A percentile compares a stretch with the other conserved stretches of the same genome.
Conservation (phyloP, 2,329 filamentous ascomycete genomes). For the Fusarium denticulatum region DNA sequence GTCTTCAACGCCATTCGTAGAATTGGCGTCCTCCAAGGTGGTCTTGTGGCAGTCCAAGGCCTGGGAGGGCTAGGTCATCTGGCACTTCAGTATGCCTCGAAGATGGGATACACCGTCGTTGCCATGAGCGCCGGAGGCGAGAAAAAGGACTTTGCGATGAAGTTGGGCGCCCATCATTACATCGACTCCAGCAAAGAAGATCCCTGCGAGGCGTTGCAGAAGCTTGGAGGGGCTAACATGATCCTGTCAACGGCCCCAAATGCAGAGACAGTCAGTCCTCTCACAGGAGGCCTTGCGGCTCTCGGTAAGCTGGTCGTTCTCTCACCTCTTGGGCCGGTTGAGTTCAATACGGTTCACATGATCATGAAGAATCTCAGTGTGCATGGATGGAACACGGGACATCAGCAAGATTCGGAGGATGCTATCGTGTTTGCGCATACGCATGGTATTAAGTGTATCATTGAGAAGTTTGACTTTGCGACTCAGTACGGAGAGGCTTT, state of each 20-base stretch:
- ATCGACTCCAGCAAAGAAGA: slow-evolving; percentile 63
- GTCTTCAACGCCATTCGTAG: slow-evolving; percentile 70
- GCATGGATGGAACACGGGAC: slow-evolving; percentile 70
- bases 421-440: slow-evolving; percentile 71
- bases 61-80: slow-evolving; percentile 81
- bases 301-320: slow-evolving; percentile 66
- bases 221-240: slow-evolving; percentile 68
- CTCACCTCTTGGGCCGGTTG: slow-evolving; percentile 57
- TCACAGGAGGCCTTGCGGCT: slow-evolving; percentile 63
- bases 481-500: slow-evolving; percentile 57
- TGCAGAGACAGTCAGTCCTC: slow-evolving; percentile 60
- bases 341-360: slow-evolving; percentile 54
- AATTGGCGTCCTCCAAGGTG: slow-evolving; percentile 60
- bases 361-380: slow-evolving; percentile 66
- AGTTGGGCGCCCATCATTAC: slow-evolving; percentile 56
- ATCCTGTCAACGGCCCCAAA: slow-evolving; percentile 72
- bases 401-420: slow-evolving; percentile 70
- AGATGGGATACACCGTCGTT: slow-evolving; percentile 79
- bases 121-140: slow-evolving; percentile 72
- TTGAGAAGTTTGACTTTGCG: slow-evolving; percentile 69
- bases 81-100: slow-evolving; percentile 77
- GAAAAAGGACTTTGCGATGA: slow-evolving; percentile 73
- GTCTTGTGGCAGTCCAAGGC: slow-evolving; percentile 69
- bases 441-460: slow-evolving; percentile 72
- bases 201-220: slow-evolving; percentile 57